Base-by-base conservation (phyloP, 352 stramenopile species). In the Pythium sp. region DNA sequence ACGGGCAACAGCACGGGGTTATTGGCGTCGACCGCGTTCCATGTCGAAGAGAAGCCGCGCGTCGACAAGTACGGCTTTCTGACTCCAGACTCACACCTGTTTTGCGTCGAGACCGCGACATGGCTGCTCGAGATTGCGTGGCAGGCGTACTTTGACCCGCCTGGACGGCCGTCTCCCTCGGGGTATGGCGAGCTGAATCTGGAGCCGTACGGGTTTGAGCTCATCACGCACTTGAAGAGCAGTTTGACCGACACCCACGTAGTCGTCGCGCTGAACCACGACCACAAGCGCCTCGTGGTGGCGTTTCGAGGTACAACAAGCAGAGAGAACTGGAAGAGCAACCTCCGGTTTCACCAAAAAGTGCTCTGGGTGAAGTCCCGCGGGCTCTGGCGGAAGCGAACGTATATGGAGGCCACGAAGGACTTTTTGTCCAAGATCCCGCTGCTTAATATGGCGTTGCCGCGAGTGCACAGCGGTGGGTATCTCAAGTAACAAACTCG, bases 321-420 rank as follows among this genome's bases (percentile, higher is more conserved):
- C 71, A 89, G 91, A 41, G 82, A 87, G 58, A 93, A 97, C 71
- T 97, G 89, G 89, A 94, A 87, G 67, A 94, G 87, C 67, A 97
- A 97, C 65, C 68, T 97, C 4, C 84, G 88, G 24, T 92, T 90
- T 14, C 81, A 93, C 59, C 85, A 95, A 70, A 78, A 84, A 22
- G 86, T 93, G 34, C 70, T 95, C 5, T 94, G 82, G 74, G 89
- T 94, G 62, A 87, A 88, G 60, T 91, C 88, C 11, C 79, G 78
- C 65, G 84, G 80, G 2, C 73, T 81, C 30, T 72, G 68, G 20
- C 73, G 83, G 6, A 80, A 76, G 41, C 78, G 76, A 28, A 87
- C 77, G 15, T 95, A 84, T 60, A 71, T 86, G 36, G 86, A 91
- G 70, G 79, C 75, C 38, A 62, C 81, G 22, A 82, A 88, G 62